Conservation (phyloP, 1,284 basidiomycete genomes). For the Coriolopsis trogii region DNA sequence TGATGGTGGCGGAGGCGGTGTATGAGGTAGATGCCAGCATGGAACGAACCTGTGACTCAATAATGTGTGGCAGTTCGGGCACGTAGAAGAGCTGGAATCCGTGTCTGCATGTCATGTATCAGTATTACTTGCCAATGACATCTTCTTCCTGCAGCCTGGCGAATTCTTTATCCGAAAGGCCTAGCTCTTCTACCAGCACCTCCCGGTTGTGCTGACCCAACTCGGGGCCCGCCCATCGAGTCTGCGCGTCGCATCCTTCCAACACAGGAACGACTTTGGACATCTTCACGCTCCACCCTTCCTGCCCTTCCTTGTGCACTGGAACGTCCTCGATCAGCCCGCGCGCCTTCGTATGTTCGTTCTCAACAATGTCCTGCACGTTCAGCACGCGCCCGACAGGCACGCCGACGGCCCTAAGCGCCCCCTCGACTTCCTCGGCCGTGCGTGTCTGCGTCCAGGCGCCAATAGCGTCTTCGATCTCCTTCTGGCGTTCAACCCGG, state of each 20-base stretch:
- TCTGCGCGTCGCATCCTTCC: conserved; percentile 55
- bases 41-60: too few species aligned
- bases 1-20: not conserved
- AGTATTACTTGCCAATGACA: conserved; percentile 43
- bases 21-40: too few species aligned
- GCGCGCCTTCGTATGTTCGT: conserved; percentile 56
- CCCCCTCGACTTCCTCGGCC: conserved; percentile 55
- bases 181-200: conserved; percentile 54
- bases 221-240: conserved; percentile 69
- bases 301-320: conserved; percentile 36
- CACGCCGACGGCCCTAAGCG: conserved; percentile 61
- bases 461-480: conserved; percentile 65
- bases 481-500: conserved; percentile 55
- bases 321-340: conserved; percentile 61
- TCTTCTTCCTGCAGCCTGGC: conserved; percentile 45
- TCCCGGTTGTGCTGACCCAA: conserved; percentile 66
- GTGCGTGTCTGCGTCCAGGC: conserved; percentile 62
- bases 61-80: not conserved
- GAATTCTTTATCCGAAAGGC: conserved; percentile 47
- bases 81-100: not conserved
- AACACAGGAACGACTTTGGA: conserved; percentile 61
- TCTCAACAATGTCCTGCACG: conserved; percentile 63
- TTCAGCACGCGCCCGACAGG: conserved; percentile 65
- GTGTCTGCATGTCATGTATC: not conserved
- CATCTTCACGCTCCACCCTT: conserved; percentile 67